Evolutionary conservation across 768 basidiomycete species (phyloP).

Genomic region (Pleurotus salmoneostramineus): DNA sequence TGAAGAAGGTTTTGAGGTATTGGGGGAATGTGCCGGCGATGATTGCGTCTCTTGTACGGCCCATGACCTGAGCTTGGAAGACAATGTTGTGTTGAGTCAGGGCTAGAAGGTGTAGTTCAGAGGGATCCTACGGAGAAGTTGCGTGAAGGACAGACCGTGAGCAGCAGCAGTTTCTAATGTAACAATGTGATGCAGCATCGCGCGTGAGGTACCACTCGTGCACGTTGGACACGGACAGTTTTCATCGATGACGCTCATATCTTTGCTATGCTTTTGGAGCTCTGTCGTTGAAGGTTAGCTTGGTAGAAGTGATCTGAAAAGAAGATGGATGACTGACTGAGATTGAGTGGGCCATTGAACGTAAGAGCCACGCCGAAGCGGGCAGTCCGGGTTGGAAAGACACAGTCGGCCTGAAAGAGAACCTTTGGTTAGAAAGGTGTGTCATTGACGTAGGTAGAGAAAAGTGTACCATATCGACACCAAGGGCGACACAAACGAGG

Average conservation of each 20-base stretch:
- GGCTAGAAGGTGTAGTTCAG: slow-evolving; percentile 38
- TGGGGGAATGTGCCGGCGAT: slow-evolving; percentile 72
- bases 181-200: slow-evolving; percentile 70
- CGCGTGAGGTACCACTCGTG: slow-evolving; percentile 57
- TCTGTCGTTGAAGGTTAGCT: slow-evolving; percentile 29
- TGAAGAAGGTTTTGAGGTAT: slow-evolving; percentile 76
- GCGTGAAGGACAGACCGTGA: slow-evolving; percentile 73
- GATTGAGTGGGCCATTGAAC: slow-evolving; percentile 75
- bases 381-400: slow-evolving; percentile 90
- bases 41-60: slow-evolving; percentile 79
- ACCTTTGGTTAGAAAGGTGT: background rate
- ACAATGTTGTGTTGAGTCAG: slow-evolving; percentile 80
- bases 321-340: slow-evolving; percentile 44
- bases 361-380: slow-evolving; percentile 90
- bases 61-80: slow-evolving; percentile 87
- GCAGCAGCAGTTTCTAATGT: slow-evolving; percentile 85
- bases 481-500: slow-evolving; percentile 87
- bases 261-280: slow-evolving; percentile 65
- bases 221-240: slow-evolving; percentile 89
- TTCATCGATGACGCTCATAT: slow-evolving; percentile 70
- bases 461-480: slow-evolving; percentile 77
- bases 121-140: too few species aligned
- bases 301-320: background rate
- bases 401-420: slow-evolving; percentile 73
- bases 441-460: background rate